These are phyloP conservation scores for Pleodorina starrii DNA, from an alignment of 139 green algal species.

Conservation along the genomic window DNA sequence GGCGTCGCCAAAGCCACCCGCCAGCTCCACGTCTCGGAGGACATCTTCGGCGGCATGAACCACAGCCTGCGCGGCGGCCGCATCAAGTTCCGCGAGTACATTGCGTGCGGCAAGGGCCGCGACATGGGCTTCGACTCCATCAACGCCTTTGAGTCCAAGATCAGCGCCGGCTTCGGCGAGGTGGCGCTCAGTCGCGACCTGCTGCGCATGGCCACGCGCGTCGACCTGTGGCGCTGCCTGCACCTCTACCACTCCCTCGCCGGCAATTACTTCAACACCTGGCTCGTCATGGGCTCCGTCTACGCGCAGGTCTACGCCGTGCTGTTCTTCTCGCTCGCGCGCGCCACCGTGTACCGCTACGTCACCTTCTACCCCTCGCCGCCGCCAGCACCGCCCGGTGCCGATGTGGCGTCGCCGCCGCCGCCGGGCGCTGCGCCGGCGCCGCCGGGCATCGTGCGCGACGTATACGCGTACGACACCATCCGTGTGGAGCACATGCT, in stretches of 20 bases:
- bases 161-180: constrained; percentile 82
- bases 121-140: constrained; percentile 94
- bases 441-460: neutral
- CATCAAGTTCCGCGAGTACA: constrained; percentile 90
- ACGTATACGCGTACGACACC: constrained; percentile 63
- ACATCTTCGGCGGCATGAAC: constrained; percentile 86
- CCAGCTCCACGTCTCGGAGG: constrained; percentile 74
- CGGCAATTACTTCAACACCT: constrained; percentile 86
- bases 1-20: constrained; percentile 57
- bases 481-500: constrained; percentile 65
- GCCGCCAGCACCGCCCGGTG: constrained; percentile 10
- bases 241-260: constrained; percentile 52
- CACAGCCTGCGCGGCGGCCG: constrained; percentile 73
- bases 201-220: constrained; percentile 74
- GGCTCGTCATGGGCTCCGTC: constrained; percentile 79
- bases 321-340: constrained; percentile 53
- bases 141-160: constrained; percentile 91
- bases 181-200: constrained; percentile 84
- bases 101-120: constrained; percentile 84
- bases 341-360: neutral
- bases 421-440: too few species aligned
- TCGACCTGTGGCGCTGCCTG: constrained; percentile 83
- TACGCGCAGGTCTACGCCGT: constrained; percentile 75
- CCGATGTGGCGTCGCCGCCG: neutral
- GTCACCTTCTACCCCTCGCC: constrained; percentile 5